Percentiles rank a stretch among this genome's conserved stretches.
Evolutionary conservation across 495 filamentous ascomycete genomes (phyloP).

Genomic region (Xylaria bambusicola): DNA sequence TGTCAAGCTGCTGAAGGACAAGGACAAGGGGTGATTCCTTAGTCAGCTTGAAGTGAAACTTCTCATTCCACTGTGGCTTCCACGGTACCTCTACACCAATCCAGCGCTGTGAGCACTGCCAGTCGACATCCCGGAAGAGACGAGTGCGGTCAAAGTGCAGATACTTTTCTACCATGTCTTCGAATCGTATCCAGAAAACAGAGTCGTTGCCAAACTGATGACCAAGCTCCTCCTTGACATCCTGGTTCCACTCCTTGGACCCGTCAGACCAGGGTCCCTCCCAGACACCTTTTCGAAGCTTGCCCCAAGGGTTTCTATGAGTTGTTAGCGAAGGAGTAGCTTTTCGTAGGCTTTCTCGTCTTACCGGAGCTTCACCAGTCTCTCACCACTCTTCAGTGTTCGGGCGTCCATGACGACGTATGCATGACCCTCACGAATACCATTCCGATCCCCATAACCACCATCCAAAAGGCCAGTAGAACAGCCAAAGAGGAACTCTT

Average conservation of each 20-base stretch:
- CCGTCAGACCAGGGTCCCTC: constrained; percentile 85
- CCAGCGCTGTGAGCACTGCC: constrained; percentile 88
- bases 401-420: constrained; percentile 86
- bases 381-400: constrained; percentile 49
- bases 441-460: constrained; percentile 68
- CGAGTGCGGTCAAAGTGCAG: constrained; percentile 85
- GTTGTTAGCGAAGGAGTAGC: constrained; percentile 10
- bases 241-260: constrained; percentile 90
- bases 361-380: constrained; percentile 50
- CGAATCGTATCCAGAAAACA: constrained; percentile 70
- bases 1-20: constrained; percentile 84
- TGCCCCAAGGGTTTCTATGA: constrained; percentile 80
- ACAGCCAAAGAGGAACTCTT: constrained; percentile 89
- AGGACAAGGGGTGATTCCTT: constrained; percentile 74
- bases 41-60: constrained; percentile 75
- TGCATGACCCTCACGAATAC: constrained; percentile 80
- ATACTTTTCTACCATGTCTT: constrained; percentile 84
- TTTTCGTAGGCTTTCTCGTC: not conserved
- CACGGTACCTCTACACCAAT: constrained; percentile 84
- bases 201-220: constrained; percentile 92
- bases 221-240: constrained; percentile 78
- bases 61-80: constrained; percentile 85
- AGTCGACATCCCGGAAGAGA: constrained; percentile 74
- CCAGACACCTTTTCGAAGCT: constrained; percentile 69
- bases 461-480: constrained; percentile 65